phyloP scores from a whole-genome alignment of 192 early-diverging fungal species.

The Chytriomyces hyalinus region DNA sequence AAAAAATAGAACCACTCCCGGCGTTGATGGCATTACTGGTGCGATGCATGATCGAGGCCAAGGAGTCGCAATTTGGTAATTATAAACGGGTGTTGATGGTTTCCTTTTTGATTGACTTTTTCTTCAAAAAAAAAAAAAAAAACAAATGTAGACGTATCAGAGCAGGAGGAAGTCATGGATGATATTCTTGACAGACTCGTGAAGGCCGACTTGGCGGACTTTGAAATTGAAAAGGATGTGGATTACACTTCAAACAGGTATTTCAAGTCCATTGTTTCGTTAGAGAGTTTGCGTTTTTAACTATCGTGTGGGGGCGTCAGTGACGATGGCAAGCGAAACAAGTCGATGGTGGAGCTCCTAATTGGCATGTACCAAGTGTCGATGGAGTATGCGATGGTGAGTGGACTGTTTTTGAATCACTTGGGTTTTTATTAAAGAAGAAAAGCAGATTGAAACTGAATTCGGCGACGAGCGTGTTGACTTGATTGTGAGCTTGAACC shows the following conservation, averaged over 20 bases:
- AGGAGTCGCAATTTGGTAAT: neutral
- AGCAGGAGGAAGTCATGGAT: neutral
- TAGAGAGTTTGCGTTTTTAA: neutral
- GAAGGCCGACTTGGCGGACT: constrained; percentile 23
- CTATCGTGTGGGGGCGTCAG: neutral
- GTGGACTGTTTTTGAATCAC: neutral
- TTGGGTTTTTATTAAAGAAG: neutral
- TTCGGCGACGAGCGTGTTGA: constrained; percentile 15
- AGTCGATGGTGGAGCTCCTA: constrained; percentile 4
- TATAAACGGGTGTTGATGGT: neutral
- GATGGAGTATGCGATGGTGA: constrained; percentile 29
- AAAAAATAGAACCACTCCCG: constrained; percentile 9
- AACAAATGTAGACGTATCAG: neutral
- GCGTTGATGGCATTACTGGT: neutral
- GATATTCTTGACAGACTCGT: constrained; percentile 4
- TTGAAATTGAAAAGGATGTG: constrained; percentile 22
- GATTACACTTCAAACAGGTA: constrained; percentile 19
- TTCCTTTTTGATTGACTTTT: neutral
- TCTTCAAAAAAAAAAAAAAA: too few relatives aligned
- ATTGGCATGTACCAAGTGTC: constrained; percentile 12
- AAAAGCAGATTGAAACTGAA: neutral
- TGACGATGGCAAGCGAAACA: constrained; percentile 5
- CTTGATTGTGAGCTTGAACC: neutral
- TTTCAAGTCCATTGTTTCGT: neutral
- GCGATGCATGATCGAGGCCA: neutral